These are phyloP conservation scores for Chrysanthemum lavandulifolium DNA, from an alignment of 129 eudicot genomes.

Conservation along the genomic window DNA sequence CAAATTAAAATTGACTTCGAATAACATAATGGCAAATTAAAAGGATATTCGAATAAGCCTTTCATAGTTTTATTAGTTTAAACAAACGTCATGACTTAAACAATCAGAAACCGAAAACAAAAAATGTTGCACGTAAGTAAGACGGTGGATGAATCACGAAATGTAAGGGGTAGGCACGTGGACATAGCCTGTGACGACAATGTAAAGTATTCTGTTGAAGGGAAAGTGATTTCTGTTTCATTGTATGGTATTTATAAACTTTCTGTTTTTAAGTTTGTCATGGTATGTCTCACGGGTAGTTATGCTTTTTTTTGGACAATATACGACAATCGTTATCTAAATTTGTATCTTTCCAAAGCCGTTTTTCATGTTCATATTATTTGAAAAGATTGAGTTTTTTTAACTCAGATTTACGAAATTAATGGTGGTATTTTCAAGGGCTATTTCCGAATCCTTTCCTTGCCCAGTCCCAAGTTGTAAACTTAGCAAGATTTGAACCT, in stretches of 20 bases:
- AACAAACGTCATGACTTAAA: not conserved
- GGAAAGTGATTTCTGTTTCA: constrained; percentile 12
- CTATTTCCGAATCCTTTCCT: too few relatives aligned
- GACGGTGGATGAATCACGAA: constrained; percentile 32
- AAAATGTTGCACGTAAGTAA: not conserved
- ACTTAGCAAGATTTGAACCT: too few relatives aligned
- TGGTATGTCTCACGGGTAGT: constrained; percentile 8
- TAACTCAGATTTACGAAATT: too few relatives aligned
- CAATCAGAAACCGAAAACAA: not conserved
- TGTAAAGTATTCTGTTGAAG: constrained; percentile 11
- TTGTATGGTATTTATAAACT: not conserved
- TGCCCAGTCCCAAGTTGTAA: too few relatives aligned
- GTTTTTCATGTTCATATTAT: too few relatives aligned
- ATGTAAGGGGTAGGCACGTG: constrained; percentile 27
- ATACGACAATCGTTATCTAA: not conserved
- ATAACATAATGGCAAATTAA: not conserved
- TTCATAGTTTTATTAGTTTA: not conserved
- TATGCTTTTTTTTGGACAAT: constrained; percentile 7
- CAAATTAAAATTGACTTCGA: too few relatives aligned
- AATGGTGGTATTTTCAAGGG: too few relatives aligned
- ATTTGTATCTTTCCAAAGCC: not conserved
- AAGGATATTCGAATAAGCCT: not conserved
- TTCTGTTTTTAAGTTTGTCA: constrained; percentile 16
- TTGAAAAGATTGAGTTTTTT: too few relatives aligned
- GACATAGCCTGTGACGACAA: constrained; percentile 15